These are phyloP conservation scores for Leccinum subtestaceum DNA, from an alignment of 768 basidiomycete genomes.

Conservation along the genomic window DNA sequence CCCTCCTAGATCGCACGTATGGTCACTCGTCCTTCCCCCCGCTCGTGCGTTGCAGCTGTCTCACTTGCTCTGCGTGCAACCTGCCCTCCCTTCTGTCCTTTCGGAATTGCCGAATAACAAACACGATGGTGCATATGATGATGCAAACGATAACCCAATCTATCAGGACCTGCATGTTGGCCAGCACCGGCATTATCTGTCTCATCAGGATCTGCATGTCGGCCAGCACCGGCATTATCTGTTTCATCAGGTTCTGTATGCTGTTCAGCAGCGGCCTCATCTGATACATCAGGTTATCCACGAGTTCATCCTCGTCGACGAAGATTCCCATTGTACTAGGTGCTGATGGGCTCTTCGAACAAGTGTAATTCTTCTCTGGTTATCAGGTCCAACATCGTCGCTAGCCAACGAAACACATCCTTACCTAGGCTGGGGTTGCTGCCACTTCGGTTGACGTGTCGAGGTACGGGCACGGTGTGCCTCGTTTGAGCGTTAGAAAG, in stretches of 20 bases:
- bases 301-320: constrained; percentile 13
- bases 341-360: neutral
- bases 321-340: constrained; percentile 16
- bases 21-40: constrained; percentile 3
- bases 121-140: constrained; percentile 15
- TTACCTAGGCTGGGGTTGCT: constrained; percentile 1
- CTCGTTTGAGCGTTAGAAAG: neutral
- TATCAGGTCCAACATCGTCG: neutral
- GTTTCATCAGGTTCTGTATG: no score
- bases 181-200: no score
- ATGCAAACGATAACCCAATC: constrained; percentile 12
- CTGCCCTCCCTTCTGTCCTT: constrained; percentile 21
- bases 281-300: neutral
- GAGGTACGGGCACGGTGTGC: neutral
- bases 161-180: no score
- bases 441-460: neutral
- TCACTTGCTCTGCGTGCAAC: constrained; percentile 17
- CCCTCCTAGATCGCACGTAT: neutral
- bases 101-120: constrained; percentile 11
- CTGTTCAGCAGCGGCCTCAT: no score
- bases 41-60: neutral
- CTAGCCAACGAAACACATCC: neutral
- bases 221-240: no score
- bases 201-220: no score
- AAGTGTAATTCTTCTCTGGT: neutral